Evolutionary conservation across 1,284 basidiomycete species (phyloP), one percentile per base, ranked within the genome.

Genomic region (Cutaneotrichosporon cavernicola): DNA sequence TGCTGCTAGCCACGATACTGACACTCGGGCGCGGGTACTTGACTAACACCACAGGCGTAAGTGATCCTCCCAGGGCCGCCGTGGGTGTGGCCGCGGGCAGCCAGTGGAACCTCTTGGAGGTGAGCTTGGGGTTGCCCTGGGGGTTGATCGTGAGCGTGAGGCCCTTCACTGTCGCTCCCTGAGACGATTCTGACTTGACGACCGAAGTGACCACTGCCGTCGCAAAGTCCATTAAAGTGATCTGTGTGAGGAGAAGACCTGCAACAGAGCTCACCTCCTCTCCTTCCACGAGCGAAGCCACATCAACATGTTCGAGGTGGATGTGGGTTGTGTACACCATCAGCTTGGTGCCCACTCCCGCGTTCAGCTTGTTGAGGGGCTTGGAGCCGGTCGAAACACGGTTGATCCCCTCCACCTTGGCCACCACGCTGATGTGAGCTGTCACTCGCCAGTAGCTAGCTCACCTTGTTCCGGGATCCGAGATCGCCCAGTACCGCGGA

Each of bases 191-290:
- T 13, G 51, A 14, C 14, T 13, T 32, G 8, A 9, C 43, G 43
- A 47, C 16, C 6, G 43, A 47, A 11, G 40, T 32, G 31, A 58
- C 46, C n/a, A 58, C 30, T 8, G 31, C 57, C 10, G 47, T 58
- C 6, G 43, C 57, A 18, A 43, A 58, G 57, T 58, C 57, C 57
- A 58, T 58, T 30, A 43, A 50, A 14, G 57, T 58, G 57, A 58
- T 34, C 57, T 58, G 57, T 22, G 22, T 58, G 57, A 43, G 46
- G 18, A 4, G 9, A 4, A 4, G 13, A 14, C 13, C 9, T 22
- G 18, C 7, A 30, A 21, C 22, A 5, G 16, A 57, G 31, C 57
- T 58, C 18, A 49, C 57, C 46, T 58, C 57, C 46, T 58, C 57
- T 30, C 32, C 32, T 5, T n/a, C 31, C 4, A 11, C 30, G 4